Evolutionary conservation across 2,329 filamentous ascomycete species (phyloP), one percentile per base, ranked within the genome.

Genomic region (Fusarium oligoseptatum): DNA sequence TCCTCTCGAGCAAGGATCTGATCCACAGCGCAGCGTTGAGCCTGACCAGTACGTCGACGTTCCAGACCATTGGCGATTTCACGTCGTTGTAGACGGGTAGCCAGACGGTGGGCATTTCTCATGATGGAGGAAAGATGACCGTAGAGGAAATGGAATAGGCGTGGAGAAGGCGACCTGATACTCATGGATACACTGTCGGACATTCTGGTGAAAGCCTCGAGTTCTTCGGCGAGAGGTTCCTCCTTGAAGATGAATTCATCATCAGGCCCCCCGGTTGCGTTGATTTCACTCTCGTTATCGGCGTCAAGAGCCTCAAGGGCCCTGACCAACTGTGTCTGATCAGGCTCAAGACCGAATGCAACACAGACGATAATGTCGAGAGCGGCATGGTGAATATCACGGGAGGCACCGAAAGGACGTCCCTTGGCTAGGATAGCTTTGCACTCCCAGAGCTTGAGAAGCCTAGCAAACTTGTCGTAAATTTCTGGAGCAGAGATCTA

Each of bases 401-500:
- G 56, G 6, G 71, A 57, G 0, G 71, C 71, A 0, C 52, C 36
- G 6, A 73, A 74, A 55, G 43, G 73, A 2, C 60, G 52, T 0
- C 58, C 71, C 10, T 52, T 43, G 6, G 71, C 52, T 2, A 34
- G n/a, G 7, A 71, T 55, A 11, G 58, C 15, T 11, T 73, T 71
- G 4, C 67, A n/a, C 5, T 10, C 27, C 71, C 71, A 73, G 6
- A 73, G 55, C 4, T 74, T 41, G 6, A 74, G 14, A 0, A 73
- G 48, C 0, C 67, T 24, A 1, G 58, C 43, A 9, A 73, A 71
- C 5, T 75, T 75, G 8, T 75, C 72, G 6, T 73, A 75, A 3
- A 75, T 75, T 3, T 75, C 69, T 0, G 72, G 66, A 2, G 72
- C 72, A 17, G 72, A 75, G 0, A 70, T 73, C 72, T 74, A 2